These are phyloP conservation scores for Saccharum spontaneum DNA, from an alignment of 176 grass and related monocot genomes.

Conservation along the genomic window DNA sequence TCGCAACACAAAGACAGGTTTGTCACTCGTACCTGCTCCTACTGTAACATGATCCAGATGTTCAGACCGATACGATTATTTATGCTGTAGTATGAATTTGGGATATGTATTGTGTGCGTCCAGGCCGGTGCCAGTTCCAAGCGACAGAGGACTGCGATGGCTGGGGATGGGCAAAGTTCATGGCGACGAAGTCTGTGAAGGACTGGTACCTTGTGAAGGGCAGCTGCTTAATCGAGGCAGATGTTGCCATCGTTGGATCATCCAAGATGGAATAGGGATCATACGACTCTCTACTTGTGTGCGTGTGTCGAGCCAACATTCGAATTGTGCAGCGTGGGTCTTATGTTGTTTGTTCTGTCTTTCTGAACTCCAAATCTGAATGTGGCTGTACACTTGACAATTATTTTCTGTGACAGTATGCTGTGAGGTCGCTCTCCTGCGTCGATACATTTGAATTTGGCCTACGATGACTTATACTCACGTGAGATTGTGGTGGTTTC, in stretches of 20 bases:
- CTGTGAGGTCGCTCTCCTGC: too few relatives aligned
- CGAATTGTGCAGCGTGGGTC: not conserved
- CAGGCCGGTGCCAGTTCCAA: slow-evolving; percentile 11
- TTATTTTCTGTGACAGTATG: not conserved
- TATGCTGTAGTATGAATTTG: too few relatives aligned
- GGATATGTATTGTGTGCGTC: too few relatives aligned
- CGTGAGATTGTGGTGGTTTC: too few relatives aligned
- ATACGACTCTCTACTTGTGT: not conserved
- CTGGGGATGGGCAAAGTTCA: slow-evolving; percentile 30
- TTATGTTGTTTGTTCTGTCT: not conserved
- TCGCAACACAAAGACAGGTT: not conserved
- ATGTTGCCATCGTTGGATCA: not conserved
- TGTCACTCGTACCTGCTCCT: not conserved
- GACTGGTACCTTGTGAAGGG: slow-evolving; percentile 19
- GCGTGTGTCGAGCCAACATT: not conserved
- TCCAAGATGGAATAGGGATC: not conserved
- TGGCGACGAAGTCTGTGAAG: not conserved
- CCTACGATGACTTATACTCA: too few relatives aligned
- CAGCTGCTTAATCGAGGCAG: slow-evolving; percentile 22
- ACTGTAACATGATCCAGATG: too few relatives aligned
- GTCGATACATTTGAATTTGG: too few relatives aligned
- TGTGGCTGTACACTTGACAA: not conserved
- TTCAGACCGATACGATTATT: too few relatives aligned
- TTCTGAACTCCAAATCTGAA: not conserved
- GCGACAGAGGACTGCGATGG: not conserved